Evolutionary conservation across 108 stramenopile genomes (phyloP).

Genomic region (Parietichytrium sp.): DNA sequence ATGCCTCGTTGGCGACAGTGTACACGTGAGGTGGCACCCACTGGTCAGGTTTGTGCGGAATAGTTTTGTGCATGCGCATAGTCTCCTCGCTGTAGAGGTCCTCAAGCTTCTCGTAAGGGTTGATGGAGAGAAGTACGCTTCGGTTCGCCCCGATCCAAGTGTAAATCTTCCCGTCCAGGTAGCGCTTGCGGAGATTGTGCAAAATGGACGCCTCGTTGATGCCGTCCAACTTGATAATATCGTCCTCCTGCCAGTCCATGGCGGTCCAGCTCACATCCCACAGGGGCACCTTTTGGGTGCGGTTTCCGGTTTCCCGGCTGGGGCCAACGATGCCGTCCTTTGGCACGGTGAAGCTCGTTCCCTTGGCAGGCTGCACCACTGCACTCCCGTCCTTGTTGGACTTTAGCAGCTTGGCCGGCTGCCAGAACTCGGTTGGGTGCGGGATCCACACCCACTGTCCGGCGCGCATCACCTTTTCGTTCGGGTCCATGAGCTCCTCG

Average conservation of each 20-base stretch:
- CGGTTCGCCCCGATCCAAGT: constrained; percentile 57
- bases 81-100: background rate
- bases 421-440: background rate
- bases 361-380: background rate
- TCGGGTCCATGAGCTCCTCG: background rate
- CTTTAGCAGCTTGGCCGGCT: constrained; percentile 33
- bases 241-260: constrained; percentile 47
- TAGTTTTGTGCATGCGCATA: background rate
- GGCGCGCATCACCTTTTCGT: background rate
- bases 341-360: background rate
- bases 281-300: background rate
- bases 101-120: constrained; percentile 50
- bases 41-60: constrained; percentile 25
- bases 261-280: constrained; percentile 23
- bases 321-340: background rate
- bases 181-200: constrained; percentile 59
- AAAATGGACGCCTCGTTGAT: constrained; percentile 65
- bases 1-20: constrained; percentile 72
- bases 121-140: constrained; percentile 52
- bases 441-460: constrained; percentile 31
- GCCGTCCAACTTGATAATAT: constrained; percentile 56
- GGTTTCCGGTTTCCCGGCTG: constrained; percentile 8
- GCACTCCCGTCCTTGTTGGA: constrained; percentile 4
- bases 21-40: constrained; percentile 69
- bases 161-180: constrained; percentile 53